Evolutionary conservation across 192 early-diverging fungal genomes (phyloP).

Genomic region (Obelidium mucronatum): DNA sequence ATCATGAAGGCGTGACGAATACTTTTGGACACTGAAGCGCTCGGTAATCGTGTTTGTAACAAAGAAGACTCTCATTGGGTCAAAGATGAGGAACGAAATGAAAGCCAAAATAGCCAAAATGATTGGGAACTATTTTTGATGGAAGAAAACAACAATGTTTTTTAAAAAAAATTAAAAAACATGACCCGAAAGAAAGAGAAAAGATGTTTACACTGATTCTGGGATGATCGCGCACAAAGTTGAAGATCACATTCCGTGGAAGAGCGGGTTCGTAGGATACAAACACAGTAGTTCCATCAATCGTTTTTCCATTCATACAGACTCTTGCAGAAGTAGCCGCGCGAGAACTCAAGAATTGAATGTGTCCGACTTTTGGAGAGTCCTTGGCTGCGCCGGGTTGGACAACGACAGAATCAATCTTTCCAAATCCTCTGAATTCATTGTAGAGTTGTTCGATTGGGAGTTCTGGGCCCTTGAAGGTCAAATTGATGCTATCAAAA

Average conservation of each 20-base stretch:
- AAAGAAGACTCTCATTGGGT: conserved; percentile 89
- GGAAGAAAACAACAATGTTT: conserved; percentile 42
- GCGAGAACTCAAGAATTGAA: conserved; percentile 79
- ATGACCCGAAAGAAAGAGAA: neutral
- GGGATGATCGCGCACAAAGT: conserved; percentile 63
- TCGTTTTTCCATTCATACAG: conserved; percentile 84
- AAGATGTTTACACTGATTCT: conserved; percentile 53
- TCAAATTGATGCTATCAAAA: conserved; percentile 56
- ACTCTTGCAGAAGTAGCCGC: conserved; percentile 91
- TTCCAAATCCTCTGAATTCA: conserved; percentile 80
- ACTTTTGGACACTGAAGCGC: conserved; percentile 73
- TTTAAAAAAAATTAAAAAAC: neutral
- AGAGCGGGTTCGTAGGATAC: conserved; percentile 56
- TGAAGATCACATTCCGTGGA: conserved; percentile 32
- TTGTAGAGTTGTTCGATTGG: conserved; percentile 73
- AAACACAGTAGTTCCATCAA: conserved; percentile 66
- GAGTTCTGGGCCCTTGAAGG: conserved; percentile 80
- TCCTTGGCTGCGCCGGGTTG: conserved; percentile 74
- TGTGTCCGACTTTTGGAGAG: conserved; percentile 76
- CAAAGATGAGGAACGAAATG: conserved; percentile 86
- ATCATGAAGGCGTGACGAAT: conserved; percentile 65
- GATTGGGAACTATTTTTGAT: conserved; percentile 63
- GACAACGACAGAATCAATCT: conserved; percentile 80
- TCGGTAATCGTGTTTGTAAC: conserved; percentile 85
- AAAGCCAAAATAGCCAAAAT: conserved; percentile 78